phyloP scores from a whole-genome alignment of 306 rosid genomes.

The Begonia peltatifolia region DNA sequence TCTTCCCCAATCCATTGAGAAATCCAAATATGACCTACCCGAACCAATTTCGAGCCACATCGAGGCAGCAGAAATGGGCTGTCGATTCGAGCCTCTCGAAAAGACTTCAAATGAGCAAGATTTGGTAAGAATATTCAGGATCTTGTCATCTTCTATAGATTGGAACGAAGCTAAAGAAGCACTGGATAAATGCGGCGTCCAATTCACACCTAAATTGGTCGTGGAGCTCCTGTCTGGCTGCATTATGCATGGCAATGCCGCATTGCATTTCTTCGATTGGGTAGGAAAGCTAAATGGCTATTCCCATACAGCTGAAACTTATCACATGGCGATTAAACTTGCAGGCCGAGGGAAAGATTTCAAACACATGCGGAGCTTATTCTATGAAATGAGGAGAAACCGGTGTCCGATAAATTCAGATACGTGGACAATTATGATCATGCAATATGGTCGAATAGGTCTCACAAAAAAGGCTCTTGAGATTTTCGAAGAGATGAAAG shows the following conservation, averaged over 20 bases:
- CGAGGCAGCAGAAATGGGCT: slow-evolving; percentile 10
- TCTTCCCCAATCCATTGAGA: slow-evolving; percentile 18
- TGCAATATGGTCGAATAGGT: slow-evolving; percentile 82
- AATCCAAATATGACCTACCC: slow-evolving; percentile 9
- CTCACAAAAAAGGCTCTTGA: slow-evolving; percentile 62
- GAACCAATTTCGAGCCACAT: background rate
- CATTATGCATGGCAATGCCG: slow-evolving; percentile 29
- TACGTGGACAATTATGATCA: slow-evolving; percentile 90
- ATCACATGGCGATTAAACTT: slow-evolving; percentile 73
- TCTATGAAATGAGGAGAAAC: slow-evolving; percentile 76
- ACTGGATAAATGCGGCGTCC: slow-evolving; percentile 35
- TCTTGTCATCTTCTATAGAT: slow-evolving; percentile 38
- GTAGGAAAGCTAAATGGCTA: slow-evolving; percentile 47
- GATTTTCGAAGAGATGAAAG: slow-evolving; percentile 61
- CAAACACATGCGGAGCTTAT: slow-evolving; percentile 72
- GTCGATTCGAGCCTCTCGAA: slow-evolving; percentile 14
- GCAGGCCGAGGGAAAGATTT: slow-evolving; percentile 85
- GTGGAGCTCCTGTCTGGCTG: slow-evolving; percentile 34
- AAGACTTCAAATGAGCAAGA: slow-evolving; percentile 33
- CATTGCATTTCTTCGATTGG: slow-evolving; percentile 65
- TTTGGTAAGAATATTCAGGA: slow-evolving; percentile 27
- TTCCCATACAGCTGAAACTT: slow-evolving; percentile 53
- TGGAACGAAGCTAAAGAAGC: slow-evolving; percentile 42
- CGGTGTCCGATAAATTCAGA: slow-evolving; percentile 39
- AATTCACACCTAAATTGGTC: slow-evolving; percentile 59